phyloP scores from a whole-genome alignment of 179 eudicot species.

The Patellifolia procumbens region DNA sequence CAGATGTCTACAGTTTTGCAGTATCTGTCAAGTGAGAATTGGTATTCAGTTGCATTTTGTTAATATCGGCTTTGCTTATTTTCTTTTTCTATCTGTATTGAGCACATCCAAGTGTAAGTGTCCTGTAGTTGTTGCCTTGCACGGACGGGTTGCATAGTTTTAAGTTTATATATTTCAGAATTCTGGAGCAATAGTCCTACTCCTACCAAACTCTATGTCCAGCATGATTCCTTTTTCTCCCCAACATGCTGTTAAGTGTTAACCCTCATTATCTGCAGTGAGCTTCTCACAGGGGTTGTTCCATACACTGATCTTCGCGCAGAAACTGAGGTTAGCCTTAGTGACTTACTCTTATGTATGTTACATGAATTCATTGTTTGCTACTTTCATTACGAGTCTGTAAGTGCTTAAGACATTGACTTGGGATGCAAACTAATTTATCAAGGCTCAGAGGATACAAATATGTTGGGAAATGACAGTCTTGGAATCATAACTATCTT shows the following conservation, averaged over 20 bases:
- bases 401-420: background rate
- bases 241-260: background rate
- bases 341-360: constrained; percentile 16
- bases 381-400: background rate
- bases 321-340: constrained; percentile 79
- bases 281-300: constrained; percentile 92
- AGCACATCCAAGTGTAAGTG: background rate
- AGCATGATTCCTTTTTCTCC: background rate
- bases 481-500: background rate
- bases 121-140: background rate
- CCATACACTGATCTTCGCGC: constrained; percentile 97
- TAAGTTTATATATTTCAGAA: background rate
- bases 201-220: background rate
- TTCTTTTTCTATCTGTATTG: background rate
- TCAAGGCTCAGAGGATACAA: background rate
- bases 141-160: constrained; percentile 3
- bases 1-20: constrained; percentile 95
- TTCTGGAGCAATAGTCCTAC: constrained; percentile 1
- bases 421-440: background rate
- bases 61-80: background rate
- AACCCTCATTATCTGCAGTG: constrained; percentile 54
- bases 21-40: constrained; percentile 76
- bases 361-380: background rate
- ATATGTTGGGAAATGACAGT: background rate
- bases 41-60: constrained; percentile 4